Evolutionary conservation across 2,329 filamentous ascomycete genomes (phyloP).

Genomic region (Alternaria solani): DNA sequence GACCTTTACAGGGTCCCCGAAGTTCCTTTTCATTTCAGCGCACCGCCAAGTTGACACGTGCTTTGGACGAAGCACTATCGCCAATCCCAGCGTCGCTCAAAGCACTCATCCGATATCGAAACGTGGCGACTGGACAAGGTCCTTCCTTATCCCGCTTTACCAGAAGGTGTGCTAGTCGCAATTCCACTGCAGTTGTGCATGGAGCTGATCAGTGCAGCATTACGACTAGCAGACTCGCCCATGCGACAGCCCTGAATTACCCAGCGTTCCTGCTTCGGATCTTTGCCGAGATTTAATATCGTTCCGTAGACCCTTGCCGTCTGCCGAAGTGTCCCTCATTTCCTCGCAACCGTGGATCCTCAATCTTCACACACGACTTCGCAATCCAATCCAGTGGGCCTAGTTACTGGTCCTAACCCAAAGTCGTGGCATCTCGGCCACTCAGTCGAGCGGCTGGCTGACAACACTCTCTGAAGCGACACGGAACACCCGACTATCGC

Average conservation of each 20-base stretch:
- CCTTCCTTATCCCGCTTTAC: conserved; percentile 30
- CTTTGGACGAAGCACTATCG: conserved; percentile 24
- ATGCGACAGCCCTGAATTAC: conserved; percentile 20
- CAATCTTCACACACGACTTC: conserved; percentile 23
- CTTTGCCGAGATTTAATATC: conserved; percentile 26
- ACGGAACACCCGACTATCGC: conserved; percentile 36
- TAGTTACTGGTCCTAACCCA: conserved; percentile 15
- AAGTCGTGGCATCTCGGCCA: conserved; percentile 22
- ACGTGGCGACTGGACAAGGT: conserved; percentile 38
- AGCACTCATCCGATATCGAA: conserved; percentile 34
- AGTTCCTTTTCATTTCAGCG: conserved; percentile 16
- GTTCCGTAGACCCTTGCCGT: conserved; percentile 27
- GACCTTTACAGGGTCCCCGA: conserved; percentile 17
- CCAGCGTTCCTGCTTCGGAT: conserved; percentile 22
- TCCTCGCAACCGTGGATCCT: conserved; percentile 29
- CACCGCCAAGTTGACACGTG: conserved; percentile 31
- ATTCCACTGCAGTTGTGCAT: conserved; percentile 31
- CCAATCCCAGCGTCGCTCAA: conserved; percentile 28
- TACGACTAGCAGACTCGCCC: conserved; percentile 29
- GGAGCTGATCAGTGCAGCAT: conserved; percentile 44
- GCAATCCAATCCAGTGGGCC: conserved; percentile 14
- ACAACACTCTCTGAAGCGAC: conserved; percentile 34
- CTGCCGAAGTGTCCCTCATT: conserved; percentile 26
- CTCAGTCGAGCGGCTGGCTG: conserved; percentile 27
- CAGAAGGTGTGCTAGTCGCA: conserved; percentile 26